Percentiles rank a stretch among this genome's conserved stretches.
These are phyloP conservation scores for Corniculantispora saksenae DNA, from an alignment of 2,329 filamentous ascomycete species.

Conservation along the genomic window DNA sequence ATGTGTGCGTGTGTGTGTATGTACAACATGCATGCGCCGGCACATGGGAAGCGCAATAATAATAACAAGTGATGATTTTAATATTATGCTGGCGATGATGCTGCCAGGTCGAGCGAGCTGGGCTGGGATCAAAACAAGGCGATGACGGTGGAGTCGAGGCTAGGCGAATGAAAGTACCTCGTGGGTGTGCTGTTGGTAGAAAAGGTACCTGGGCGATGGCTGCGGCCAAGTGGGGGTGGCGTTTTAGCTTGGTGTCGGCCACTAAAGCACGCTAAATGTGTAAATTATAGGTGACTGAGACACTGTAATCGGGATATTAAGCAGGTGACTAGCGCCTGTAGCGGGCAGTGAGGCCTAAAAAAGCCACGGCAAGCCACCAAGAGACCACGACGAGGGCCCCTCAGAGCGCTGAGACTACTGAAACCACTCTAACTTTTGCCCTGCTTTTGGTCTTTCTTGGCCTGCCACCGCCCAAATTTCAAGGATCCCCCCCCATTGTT, in stretches of 20 bases:
- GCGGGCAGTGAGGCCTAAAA: too few relatives aligned
- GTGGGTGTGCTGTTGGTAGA: background rate
- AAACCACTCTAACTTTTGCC: background rate
- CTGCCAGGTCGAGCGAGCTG: background rate
- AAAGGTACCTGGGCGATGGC: background rate
- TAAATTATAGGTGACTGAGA: background rate
- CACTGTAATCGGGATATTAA: background rate
- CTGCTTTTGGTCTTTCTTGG: background rate
- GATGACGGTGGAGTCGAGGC: slow-evolving; percentile 8
- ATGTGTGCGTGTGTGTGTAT: too few relatives aligned
- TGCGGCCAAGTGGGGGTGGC: slow-evolving; percentile 7
- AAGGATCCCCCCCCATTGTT: slow-evolving; percentile 11
- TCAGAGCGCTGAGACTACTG: background rate
- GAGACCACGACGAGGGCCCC: too few relatives aligned
- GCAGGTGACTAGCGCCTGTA: background rate
- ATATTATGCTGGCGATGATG: background rate
- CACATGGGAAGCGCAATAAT: background rate
- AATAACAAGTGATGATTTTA: background rate
- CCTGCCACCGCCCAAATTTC: background rate
- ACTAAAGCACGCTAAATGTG: background rate
- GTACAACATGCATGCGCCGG: slow-evolving; percentile 9
- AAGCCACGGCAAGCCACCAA: too few relatives aligned
- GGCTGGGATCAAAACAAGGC: slow-evolving; percentile 12
- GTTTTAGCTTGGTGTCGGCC: background rate
- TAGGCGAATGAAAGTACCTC: slow-evolving; percentile 4